Percentiles rank a stretch among this genome's conserved stretches.
phyloP scores from a whole-genome alignment of 2,329 filamentous ascomycete genomes.

The Aureobasidium sp. region DNA sequence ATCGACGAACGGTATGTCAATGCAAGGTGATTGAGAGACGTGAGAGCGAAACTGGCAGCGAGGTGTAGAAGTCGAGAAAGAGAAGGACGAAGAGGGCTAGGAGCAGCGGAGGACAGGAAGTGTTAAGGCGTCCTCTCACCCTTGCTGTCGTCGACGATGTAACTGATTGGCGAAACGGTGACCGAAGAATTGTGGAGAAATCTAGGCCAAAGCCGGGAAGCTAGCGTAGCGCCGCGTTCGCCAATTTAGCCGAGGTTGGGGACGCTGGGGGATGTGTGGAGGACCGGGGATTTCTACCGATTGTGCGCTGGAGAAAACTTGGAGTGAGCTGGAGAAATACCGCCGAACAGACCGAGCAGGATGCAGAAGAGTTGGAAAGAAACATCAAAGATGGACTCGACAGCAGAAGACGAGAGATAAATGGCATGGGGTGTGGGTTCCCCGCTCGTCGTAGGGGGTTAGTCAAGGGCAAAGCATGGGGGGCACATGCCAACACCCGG shows the following conservation, averaged over 20 bases:
- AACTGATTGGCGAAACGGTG: slow-evolving; percentile 10
- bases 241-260: slow-evolving; percentile 7
- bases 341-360: neutral
- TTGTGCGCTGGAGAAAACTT: slow-evolving; percentile 2
- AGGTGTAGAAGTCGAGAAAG: neutral
- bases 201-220: slow-evolving; percentile 3
- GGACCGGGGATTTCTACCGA: neutral
- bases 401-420: neutral
- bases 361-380: neutral
- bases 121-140: slow-evolving; percentile 9
- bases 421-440: neutral
- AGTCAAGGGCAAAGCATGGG: neutral
- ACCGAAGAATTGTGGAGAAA: slow-evolving; percentile 7
- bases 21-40: neutral
- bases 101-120: neutral
- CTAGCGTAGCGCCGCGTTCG: neutral
- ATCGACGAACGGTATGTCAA: neutral
- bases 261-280: neutral
- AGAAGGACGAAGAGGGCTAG: neutral
- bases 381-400: neutral
- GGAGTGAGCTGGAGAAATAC: slow-evolving; percentile 10
- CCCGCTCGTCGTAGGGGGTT: neutral
- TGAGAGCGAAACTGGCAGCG: neutral
- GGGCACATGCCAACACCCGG: neutral
- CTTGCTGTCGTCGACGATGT: slow-evolving; percentile 7